A percentile compares a stretch with the other conserved stretches of the same genome.
Conservation (phyloP, 1,139 yeast genomes). For the Fermentozyma sake region DNA sequence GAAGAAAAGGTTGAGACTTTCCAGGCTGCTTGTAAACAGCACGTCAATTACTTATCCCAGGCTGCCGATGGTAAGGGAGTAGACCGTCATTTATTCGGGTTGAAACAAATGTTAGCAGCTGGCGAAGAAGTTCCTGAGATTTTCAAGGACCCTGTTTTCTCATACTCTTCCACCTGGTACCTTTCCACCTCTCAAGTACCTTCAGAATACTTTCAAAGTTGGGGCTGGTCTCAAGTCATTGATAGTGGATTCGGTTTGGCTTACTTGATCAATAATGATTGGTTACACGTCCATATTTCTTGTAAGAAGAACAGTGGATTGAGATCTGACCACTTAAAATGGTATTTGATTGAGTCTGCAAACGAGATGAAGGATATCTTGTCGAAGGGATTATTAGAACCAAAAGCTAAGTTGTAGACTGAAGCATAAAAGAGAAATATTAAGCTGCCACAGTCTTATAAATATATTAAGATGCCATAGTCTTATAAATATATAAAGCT, state of each 20-base stretch:
- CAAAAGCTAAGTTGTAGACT: conserved; percentile 36
- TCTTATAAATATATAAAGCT: too few species aligned
- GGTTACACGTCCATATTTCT: conserved; percentile 83
- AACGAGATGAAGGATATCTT: conserved; percentile 75
- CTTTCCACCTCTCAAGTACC: conserved; percentile 87
- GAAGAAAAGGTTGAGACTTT: conserved; percentile 65
- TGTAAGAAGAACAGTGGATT: conserved; percentile 68
- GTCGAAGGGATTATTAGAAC: conserved; percentile 30
- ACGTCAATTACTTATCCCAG: conserved; percentile 65
- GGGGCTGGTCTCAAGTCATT: conserved; percentile 95
- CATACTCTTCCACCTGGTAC: conserved; percentile 80
- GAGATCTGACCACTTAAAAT: conserved; percentile 62
- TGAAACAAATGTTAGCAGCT: conserved; percentile 63
- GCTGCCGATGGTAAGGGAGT: conserved; percentile 89
- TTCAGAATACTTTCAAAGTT: conserved; percentile 83
- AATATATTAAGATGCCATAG: too few species aligned
- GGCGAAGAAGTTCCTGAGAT: conserved; percentile 66
- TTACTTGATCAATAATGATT: conserved; percentile 83
- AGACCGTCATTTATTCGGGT: conserved; percentile 91
- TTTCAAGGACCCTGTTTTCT: conserved; percentile 70
- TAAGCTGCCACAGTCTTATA: too few species aligned
- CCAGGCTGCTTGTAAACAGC: conserved; percentile 71
- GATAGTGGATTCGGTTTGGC: conserved; percentile 95
- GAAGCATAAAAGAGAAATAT: background rate
- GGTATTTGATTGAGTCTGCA: conserved; percentile 73